Base-by-base conservation (phyloP, 2,329 filamentous ascomycete species). In the Beauveria australis region DNA sequence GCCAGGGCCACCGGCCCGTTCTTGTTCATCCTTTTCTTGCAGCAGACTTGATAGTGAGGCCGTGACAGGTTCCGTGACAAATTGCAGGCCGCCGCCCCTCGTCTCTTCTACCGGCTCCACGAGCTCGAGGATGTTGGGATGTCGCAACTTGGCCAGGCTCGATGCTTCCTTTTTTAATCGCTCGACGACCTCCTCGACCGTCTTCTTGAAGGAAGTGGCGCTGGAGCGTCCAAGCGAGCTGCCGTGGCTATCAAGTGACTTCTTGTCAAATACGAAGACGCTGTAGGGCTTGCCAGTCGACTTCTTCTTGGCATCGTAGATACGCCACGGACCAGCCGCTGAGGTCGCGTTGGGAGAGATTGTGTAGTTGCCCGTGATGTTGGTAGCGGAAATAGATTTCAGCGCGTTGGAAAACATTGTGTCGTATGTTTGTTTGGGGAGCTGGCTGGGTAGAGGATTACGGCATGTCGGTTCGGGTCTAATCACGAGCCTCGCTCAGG, bases 261-360 rank as follows among this genome's bases (percentile, higher is more conserved):
- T 96, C 72, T 86, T 88, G 66, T 99, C 94, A 72, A 97, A 97
- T 66, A 97, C 87, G 69, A 97, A 99, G 66, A 97, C 87, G 18
- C 92, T 97, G 60, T 88, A 94, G 8, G 87, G 75, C 73, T 94
- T 96, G 66, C 90, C 91, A 0, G 92, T 96, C 33, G 89, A 91
- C 76, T 97, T 97, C 78, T 95, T 95, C 79, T 96, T 97, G 62
- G 90, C 92, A 77, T 97, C 92, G 81, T 93, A 93, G 69, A 99
- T 94, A 78, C 92, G 96, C 94, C 94, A 99, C 62, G 92, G 91
- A 19, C 94, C 94, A 18, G 92, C 90, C 57, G 85, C 85, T 56
- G 91, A 89, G n/a, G 85, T 88, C 12, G 89, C 84, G 62, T 84
- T 85, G 28, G 87, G 81, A 24, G 91, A 88, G 66, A 97, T 81